Conservation (phyloP, 352 stramenopile genomes). For the Pythium rhizo-oryzae region DNA sequence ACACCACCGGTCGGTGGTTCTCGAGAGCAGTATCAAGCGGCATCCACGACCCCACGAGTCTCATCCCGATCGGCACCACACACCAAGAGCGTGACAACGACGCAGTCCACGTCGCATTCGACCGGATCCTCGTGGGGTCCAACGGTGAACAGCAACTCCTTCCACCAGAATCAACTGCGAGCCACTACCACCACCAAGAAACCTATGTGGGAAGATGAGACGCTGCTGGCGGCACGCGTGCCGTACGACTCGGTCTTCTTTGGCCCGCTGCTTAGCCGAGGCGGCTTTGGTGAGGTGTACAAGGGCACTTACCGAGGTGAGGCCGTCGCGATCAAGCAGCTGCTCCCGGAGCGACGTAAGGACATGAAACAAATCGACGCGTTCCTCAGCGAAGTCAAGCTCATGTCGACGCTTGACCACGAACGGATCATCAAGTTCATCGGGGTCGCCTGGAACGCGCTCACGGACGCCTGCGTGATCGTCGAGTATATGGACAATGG, state of each 20-base stretch:
- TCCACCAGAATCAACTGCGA: too few relatives aligned
- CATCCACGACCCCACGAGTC: too few relatives aligned
- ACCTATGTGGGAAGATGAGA: constrained; percentile 12
- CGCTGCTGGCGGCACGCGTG: constrained; percentile 1
- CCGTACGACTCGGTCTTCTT: not conserved
- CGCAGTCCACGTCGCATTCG: too few relatives aligned
- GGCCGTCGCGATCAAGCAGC: constrained; percentile 45
- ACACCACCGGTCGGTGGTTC: too few relatives aligned
- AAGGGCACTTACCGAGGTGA: constrained; percentile 33
- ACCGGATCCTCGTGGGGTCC: too few relatives aligned
- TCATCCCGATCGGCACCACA: too few relatives aligned
- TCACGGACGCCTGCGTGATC: constrained; percentile 5
- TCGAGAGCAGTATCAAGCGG: too few relatives aligned
- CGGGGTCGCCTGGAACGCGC: constrained; percentile 9
- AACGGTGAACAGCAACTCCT: too few relatives aligned
- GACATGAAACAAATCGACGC: constrained; percentile 34
- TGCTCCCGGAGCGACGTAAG: too few relatives aligned
- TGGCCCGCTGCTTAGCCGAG: constrained; percentile 7
- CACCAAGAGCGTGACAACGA: too few relatives aligned
- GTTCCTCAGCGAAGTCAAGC: constrained; percentile 45
- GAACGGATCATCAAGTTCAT: constrained; percentile 15
- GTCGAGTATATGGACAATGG: too few relatives aligned
- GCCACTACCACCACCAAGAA: not conserved
- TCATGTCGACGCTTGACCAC: constrained; percentile 44
- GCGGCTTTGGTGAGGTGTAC: constrained; percentile 39